Evolutionary conservation across 2,329 filamentous ascomycete genomes (phyloP), one percentile per base, ranked within the genome.

Genomic region (Cadophora sp.): DNA sequence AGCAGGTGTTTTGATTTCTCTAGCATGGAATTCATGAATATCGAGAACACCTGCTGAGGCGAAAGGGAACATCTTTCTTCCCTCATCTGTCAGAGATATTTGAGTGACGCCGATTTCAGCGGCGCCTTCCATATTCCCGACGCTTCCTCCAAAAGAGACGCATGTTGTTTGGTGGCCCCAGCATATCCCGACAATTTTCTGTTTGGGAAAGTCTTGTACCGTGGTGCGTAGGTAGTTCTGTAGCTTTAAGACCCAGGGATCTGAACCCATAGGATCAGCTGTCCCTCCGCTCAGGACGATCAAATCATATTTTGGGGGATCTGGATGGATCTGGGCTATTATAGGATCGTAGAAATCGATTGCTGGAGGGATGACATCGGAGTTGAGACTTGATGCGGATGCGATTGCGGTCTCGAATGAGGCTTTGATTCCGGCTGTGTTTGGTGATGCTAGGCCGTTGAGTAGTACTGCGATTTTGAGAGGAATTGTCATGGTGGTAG

Each of bases 91-190:
- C 12, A 83, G 72, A 16, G 75, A 72, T 7, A 81, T 74, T 19
- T 77, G 76, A 16, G 75, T 77, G 2, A 81, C 78, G 9, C 79
- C 80, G 50, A 82, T 79, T 77, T 83, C 79, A 37, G 79, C 79
- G 27, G 79, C 79, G n/a, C 65, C 55, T 4, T 77, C 74, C 73
- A 81, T 79, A 62, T 79, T 78, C n/a, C 74, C 76, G 5, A 83
- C 71, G 60, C 73, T 74, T 1, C 79, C 81, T 4, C 80, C 80
- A 66, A 82, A 81, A 24, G 81, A 71, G 22, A 79, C 72, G 4
- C 74, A 74, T 50, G 82, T 79, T 9, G 80, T 81, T 72, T 83
- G 81, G 72, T 83, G 82, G 14, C 81, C 81, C 81, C 81, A 83
- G 71, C 79, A 80, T n/a, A 81, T 78, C 7, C 79, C 79, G 6